Base-by-base conservation (phyloP, 768 basidiomycete species). In the Lanmaoa rubissima region DNA sequence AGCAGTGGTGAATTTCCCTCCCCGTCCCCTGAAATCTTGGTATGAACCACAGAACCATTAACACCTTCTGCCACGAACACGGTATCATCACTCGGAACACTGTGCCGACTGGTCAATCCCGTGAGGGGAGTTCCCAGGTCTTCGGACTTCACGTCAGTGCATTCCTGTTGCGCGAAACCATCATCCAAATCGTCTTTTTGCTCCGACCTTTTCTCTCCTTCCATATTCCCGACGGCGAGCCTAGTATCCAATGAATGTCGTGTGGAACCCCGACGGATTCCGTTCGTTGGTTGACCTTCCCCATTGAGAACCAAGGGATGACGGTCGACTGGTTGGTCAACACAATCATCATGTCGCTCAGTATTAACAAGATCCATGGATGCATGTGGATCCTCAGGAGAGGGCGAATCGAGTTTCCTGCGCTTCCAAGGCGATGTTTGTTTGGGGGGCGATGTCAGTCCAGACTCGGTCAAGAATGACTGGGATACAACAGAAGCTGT, bases 11-110 rank as follows among this genome's bases (percentile, higher is more conserved):
- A 40, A 12, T 31, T 39, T 6, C 47, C 60, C 40, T 63, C 65
- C 48, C 54, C 60, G 40, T 66, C 67, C 41, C 55, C 58, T 4
- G 51, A 57, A 51, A 62, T 63, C 52, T 69, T 67, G 66, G 48
- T 69, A 60, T 64, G 71, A 65, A 59, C 57, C 61, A 73, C 52
- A 53, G 66, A 62, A 16, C 62, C 66, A 28, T 65, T 62, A 5
- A 64, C 63, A 8, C 60, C 67, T 38, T 79, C 75, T 13, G 65
- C 59, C 16, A 72, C 76, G 45, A 76, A 75, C 41, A 84, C 74
- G 10, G 81, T 85, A 51, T 81, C 82, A 58, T 86, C 86, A 63
- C 80, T 84, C 32, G 81, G 80, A 55, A 77, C 74, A 59, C 84
- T 85, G 63, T 80, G 81, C 56, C 75, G 75, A 60, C 80, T 81